Evolutionary conservation across 1,139 yeast genomes (phyloP), one percentile per base, ranked within the genome.

Genomic region (Candida dubliniensis): DNA sequence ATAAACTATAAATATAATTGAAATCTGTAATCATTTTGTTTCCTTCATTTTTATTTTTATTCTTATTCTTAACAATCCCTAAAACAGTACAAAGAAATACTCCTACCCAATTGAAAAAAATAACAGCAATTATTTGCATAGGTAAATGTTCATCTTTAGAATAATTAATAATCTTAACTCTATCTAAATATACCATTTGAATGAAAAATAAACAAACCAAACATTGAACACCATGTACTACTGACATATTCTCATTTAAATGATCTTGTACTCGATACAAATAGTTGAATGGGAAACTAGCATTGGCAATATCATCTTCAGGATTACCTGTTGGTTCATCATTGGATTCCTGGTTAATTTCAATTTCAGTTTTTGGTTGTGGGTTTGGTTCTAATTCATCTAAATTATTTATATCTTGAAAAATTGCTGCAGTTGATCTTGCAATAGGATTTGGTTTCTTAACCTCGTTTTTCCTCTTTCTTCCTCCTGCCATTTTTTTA

Each of bases 261-360:
- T 65, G 71, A 46, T 74, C 78, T 48, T 74, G 78, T 8, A 61
- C 52, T 14, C 54, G 53, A 52, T 61, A 72, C 31, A 72, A 47
- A 26, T 58, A 52, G 46, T 61, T 64, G 40, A 64, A 52, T 1
- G 70, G 69, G 45, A 65, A 64, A 8, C 57, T 38, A 30, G 53
- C 57, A 29, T 52, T 48, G 2, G 48, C 42, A 11, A 46, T 36
- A 18, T 41, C 47, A 2, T 34, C 41, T 18, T 14, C 44, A 15
- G 43, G 26, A 30, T 36, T 33, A 2, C 36, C 36, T 32, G 13
- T 27, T 14, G 42, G 26, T 9, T 35, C 43, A 8, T 14, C 15
- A 30, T 34, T 41, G 9, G n/a, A 1, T 14, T 35, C 29, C 11
- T 29, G 31, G 31, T 29, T n/a, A 27, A 24, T 25, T 29, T 39